Conservation (phyloP, 1,284 basidiomycete species). For the Gymnopus androsaceus region DNA sequence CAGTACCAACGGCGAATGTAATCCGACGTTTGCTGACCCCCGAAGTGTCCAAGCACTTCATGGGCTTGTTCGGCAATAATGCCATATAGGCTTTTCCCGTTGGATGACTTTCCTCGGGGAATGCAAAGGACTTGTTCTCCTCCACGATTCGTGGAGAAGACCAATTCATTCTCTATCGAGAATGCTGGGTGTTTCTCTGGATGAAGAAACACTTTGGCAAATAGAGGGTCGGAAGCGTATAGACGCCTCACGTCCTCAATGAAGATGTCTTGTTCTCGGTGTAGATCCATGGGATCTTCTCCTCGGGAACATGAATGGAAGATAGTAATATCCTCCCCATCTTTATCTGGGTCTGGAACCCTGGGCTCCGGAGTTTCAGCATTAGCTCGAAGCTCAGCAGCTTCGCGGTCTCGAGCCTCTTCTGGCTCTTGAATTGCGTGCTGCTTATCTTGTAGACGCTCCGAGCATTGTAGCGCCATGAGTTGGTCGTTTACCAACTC, state of each 20-base stretch:
- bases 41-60: constrained; percentile 27
- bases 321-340: neutral
- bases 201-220: constrained; percentile 5
- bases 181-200: constrained; percentile 9
- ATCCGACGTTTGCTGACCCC: constrained; percentile 19
- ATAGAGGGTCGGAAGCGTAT: constrained; percentile 15
- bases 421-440: neutral
- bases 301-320: neutral
- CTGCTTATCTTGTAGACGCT: neutral
- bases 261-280: neutral
- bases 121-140: constrained; percentile 25
- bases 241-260: neutral
- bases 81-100: constrained; percentile 15
- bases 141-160: constrained; percentile 18
- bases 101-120: constrained; percentile 13
- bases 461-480: neutral
- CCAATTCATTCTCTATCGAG: neutral
- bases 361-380: neutral
- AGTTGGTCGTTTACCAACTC: constrained; percentile 12
- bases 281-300: neutral
- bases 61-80: constrained; percentile 27
- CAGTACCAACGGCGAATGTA: constrained; percentile 32
- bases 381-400: neutral
- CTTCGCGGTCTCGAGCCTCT: neutral
- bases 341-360: no score